Percentiles rank a stretch among this genome's conserved stretches.
Evolutionary conservation across 768 basidiomycete genomes (phyloP).

Genomic region (Naganishia vishniacii): DNA sequence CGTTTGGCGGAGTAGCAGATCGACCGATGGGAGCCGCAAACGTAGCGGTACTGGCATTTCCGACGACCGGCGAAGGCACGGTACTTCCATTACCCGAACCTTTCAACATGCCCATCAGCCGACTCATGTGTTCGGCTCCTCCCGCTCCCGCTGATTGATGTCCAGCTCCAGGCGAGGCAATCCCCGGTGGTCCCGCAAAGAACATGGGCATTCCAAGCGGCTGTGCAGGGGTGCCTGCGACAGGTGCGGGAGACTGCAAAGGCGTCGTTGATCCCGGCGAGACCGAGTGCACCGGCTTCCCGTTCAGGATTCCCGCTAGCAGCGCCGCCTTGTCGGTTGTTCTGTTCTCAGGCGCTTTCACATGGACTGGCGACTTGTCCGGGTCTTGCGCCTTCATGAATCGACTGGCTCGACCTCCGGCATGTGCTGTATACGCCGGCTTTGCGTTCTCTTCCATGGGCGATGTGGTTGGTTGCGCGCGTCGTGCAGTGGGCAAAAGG

Average conservation of each 20-base stretch:
- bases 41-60: neutral
- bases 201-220: constrained; percentile 14
- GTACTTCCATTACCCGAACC: neutral
- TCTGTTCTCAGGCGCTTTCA: neutral
- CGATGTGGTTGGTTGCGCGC: neutral
- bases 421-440: neutral
- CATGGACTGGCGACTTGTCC: neutral
- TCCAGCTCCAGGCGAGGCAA: neutral
- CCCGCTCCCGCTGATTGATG: neutral
- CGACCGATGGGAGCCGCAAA: neutral
- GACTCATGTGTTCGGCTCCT: constrained; percentile 22
- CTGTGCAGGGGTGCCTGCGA: neutral
- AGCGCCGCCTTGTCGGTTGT: neutral
- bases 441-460: neutral
- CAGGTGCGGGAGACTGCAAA: neutral
- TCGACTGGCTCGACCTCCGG: neutral
- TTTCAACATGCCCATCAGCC: constrained; percentile 28
- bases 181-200: neutral
- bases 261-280: neutral
- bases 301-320: constrained; percentile 7
- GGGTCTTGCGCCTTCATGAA: neutral
- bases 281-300: neutral
- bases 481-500: neutral
- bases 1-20: neutral
- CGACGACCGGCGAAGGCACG: neutral